Conservation (phyloP, 352 stramenopile genomes). For the Stramenopiles sp. region DNA sequence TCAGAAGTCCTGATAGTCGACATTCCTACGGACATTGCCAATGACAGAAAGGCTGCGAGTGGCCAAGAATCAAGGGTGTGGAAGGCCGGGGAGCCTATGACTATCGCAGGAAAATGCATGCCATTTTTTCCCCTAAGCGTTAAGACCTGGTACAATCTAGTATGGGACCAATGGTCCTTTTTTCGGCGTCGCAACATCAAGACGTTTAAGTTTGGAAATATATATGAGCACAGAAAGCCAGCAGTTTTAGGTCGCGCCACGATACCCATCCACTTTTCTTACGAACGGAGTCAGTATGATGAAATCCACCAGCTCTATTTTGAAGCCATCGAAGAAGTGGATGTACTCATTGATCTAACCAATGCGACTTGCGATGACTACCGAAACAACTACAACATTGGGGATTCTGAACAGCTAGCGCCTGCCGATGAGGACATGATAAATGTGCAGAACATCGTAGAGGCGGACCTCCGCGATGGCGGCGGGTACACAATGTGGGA, state of each 20-base stretch:
- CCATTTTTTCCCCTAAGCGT: not conserved
- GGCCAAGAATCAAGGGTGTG: not conserved
- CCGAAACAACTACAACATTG: too few species aligned
- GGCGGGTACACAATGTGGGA: too few species aligned
- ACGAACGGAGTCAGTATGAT: not conserved
- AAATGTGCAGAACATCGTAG: too few species aligned
- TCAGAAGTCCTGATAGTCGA: not conserved
- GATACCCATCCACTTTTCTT: not conserved
- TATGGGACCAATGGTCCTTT: not conserved
- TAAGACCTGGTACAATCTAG: not conserved
- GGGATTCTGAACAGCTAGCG: too few species aligned
- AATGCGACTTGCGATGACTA: too few species aligned
- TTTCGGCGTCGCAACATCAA: not conserved
- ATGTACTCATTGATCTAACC: not conserved
- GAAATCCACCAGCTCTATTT: not conserved
- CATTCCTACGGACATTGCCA: not conserved
- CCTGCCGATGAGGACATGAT: too few species aligned
- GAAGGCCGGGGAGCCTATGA: not conserved
- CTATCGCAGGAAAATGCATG: not conserved
- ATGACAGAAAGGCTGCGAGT: not conserved
- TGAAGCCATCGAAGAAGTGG: not conserved
- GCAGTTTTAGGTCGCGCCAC: not conserved
- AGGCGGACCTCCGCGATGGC: too few species aligned
- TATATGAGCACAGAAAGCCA: not conserved
- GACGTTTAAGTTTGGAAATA: slow-evolving; percentile 1